Evolutionary conservation across 495 filamentous ascomycete genomes (phyloP), one percentile per base, ranked within the genome.

Genomic region (Lophiotrema nucula): DNA sequence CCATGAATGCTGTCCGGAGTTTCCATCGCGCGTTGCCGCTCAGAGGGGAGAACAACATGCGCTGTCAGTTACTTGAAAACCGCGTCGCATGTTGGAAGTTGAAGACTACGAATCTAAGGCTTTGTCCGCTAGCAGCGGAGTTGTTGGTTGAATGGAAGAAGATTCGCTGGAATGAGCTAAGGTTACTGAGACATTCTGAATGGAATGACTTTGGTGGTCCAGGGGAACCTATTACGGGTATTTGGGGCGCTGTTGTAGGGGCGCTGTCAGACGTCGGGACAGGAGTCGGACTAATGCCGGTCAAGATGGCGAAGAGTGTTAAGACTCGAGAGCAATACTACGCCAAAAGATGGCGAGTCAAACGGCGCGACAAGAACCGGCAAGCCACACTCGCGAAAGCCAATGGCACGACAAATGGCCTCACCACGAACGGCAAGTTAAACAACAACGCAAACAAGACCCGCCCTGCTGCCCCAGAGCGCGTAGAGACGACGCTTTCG

Each of bases 181-280:
- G 81, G 38, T 71, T 89, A 18, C 61, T 86, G 2, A 73, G 88
- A 26, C 85, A 88, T 56, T 78, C 78, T 28, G 85, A 89, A 58
- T 90, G 86, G 86, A 89, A 89, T 56, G 87, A 89, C 63, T 90
- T 88, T 57, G 85, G 87, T 51, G 87, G 87, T 0, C 86, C 87
- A 0, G 87, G 86, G 0, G 87, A 90, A 65, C 88, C 87, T 1
- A 60, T 90, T 26, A 87, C 86, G 2, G 87, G 88, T 4, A 71
- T 74, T 1, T 78, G 81, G 6, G 77, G 78, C 0, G 84, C 83
- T 3, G 52, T 88, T 2, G 67, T 81, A 22, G 71, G 76, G 4
- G 78, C 78, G 3, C 64, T 85, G 0, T 77, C 77, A 0, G 77
- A 79, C 31, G 73, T 81, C 12, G 78, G 80, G 19, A 72, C 75